Evolutionary conservation across 352 stramenopile genomes (phyloP).

Genomic region (Phytopythium delawarense): DNA sequence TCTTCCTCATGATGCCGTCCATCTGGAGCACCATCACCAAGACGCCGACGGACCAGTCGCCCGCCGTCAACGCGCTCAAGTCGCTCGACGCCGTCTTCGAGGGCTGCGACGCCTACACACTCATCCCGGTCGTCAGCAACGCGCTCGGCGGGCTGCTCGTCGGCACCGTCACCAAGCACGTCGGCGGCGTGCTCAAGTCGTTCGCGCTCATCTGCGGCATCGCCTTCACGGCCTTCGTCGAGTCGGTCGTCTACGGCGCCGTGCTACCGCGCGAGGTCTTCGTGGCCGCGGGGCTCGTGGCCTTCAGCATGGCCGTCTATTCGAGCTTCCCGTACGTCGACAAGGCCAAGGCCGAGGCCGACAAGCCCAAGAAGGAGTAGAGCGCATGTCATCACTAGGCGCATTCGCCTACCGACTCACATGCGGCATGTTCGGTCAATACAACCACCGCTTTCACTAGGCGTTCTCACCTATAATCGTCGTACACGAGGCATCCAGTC

Average conservation of each 20-base stretch:
- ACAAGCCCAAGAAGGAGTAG: slow-evolving; percentile 33
- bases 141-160: slow-evolving; percentile 82
- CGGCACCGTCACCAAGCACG: slow-evolving; percentile 85
- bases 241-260: slow-evolving; percentile 64
- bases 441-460: not conserved
- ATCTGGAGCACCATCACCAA: slow-evolving; percentile 38
- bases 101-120: slow-evolving; percentile 68
- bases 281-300: slow-evolving; percentile 64
- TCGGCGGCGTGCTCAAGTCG: slow-evolving; percentile 89
- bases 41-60: slow-evolving; percentile 28
- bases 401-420: not conserved
- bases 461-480: not conserved
- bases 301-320: slow-evolving; percentile 69
- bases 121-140: slow-evolving; percentile 80
- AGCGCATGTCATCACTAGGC: not conserved
- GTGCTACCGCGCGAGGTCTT: slow-evolving; percentile 61
- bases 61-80: slow-evolving; percentile 17
- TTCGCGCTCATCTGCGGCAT: slow-evolving; percentile 88
- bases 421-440: not conserved
- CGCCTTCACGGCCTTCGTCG: slow-evolving; percentile 78
- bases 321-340: slow-evolving; percentile 62
- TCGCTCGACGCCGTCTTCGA: slow-evolving; percentile 41
- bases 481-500: not conserved
- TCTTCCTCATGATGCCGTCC: slow-evolving; percentile 59
- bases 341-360: slow-evolving; percentile 9